Percentiles rank a stretch among this genome's conserved stretches.
phyloP scores from a whole-genome alignment of 176 grass and related monocot species.

The barley (Hordeum vulgare) region MorexV3_pseudomolecules_assembly NC_058520.1:419746438-419746937 shows the following conservation, averaged over 20 bases:
- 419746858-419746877: background rate
- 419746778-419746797: background rate
- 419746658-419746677: background rate
- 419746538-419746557: background rate
- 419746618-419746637: constrained; percentile 7
- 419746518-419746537: background rate
- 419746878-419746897: background rate
- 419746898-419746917: background rate
- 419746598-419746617: constrained; percentile 22
- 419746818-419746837: background rate
- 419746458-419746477: background rate
- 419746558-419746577: background rate
- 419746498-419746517: background rate
- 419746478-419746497: background rate
- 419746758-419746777: background rate
- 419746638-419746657: constrained; percentile 14
- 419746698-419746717: background rate
- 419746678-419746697: background rate
- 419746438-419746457: background rate
- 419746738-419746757: constrained; percentile 7
- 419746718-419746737: background rate
- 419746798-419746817: background rate
- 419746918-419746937: background rate
- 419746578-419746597: constrained; percentile 22
- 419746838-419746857: background rate